phyloP scores from a whole-genome alignment of 139 green algal species.

The Tetradesmus obliquus region DNA sequence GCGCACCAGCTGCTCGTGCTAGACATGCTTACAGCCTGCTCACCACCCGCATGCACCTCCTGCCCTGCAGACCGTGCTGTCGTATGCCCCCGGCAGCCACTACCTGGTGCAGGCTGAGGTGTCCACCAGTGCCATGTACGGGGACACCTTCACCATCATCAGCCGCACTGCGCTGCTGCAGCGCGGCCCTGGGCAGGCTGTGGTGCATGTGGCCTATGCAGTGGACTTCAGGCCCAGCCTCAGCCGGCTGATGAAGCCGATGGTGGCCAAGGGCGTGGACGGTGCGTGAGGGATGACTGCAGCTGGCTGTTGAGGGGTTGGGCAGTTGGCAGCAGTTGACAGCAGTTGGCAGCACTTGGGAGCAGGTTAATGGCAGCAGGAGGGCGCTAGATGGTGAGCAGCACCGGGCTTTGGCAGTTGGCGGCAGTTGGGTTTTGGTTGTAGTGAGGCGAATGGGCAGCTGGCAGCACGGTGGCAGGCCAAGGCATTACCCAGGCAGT shows the following conservation, averaged over 20 bases:
- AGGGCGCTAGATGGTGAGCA: too few relatives aligned
- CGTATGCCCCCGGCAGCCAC: conserved; percentile 30
- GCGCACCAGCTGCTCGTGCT: too few relatives aligned
- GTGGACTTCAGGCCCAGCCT: conserved; percentile 26
- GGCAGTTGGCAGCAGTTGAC: background rate
- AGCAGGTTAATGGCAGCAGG: background rate
- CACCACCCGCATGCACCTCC: background rate
- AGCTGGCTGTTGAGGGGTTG: background rate
- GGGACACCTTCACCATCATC: conserved; percentile 41
- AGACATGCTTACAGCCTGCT: too few relatives aligned
- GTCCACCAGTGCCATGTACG: conserved; percentile 45
- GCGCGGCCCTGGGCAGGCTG: background rate
- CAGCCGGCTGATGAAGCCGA: conserved; percentile 38
- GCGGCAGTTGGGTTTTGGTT: too few relatives aligned
- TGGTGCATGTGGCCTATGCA: conserved; percentile 32
- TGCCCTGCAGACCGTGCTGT: background rate
- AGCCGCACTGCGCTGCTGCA: conserved; percentile 1
- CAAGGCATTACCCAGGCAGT: background rate
- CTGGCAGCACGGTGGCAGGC: background rate
- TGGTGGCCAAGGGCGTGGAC: conserved; percentile 42
- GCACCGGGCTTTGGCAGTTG: too few relatives aligned
- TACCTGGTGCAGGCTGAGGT: conserved; percentile 42
- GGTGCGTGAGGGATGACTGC: conserved; percentile 15
- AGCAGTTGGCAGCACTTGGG: background rate
- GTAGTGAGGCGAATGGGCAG: too few relatives aligned